A percentile compares a stretch with the other conserved stretches of the same genome.
phyloP scores from a whole-genome alignment of 2,329 filamentous ascomycete genomes.

The Botryotinia convoluta region DNA sequence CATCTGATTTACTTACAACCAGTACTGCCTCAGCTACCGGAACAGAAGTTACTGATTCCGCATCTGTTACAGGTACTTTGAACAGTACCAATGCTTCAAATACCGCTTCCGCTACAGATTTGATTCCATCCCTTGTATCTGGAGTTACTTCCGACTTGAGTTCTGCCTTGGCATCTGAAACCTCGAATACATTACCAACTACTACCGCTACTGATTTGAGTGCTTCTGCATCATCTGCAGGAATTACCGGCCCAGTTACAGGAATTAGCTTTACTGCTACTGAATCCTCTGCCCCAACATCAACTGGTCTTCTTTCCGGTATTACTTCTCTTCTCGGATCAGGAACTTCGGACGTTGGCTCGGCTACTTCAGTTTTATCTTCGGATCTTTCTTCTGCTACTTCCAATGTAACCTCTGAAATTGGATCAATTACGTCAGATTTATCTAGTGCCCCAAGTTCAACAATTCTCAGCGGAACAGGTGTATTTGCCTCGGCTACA shows the following conservation, averaged over 20 bases:
- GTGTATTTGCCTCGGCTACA: not conserved
- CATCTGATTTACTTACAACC: constrained; percentile 14
- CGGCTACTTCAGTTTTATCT: not conserved
- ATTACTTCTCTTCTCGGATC: constrained; percentile 10
- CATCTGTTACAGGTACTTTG: not conserved
- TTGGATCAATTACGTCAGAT: not conserved
- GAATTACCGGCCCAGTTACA: constrained; percentile 16
- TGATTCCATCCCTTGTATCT: not conserved
- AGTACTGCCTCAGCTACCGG: not conserved
- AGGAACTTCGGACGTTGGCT: not conserved
- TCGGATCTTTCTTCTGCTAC: not conserved
- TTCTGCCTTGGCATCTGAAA: not conserved
- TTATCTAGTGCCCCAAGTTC: not conserved
- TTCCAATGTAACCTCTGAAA: not conserved
- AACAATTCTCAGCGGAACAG: not conserved
- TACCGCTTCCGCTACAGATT: not conserved
- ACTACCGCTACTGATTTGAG: constrained; percentile 15
- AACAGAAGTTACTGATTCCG: not conserved
- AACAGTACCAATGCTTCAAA: not conserved
- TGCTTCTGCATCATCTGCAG: constrained; percentile 14
- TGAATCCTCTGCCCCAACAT: not conserved
- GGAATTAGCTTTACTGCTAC: not conserved
- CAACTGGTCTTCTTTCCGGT: not conserved
- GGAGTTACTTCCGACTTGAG: constrained; percentile 1
- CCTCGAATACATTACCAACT: constrained; percentile 1